A percentile compares a stretch with the other conserved stretches of the same genome.
phyloP scores from a whole-genome alignment of 2,329 filamentous ascomycete species.

The Alternaria longipes region DNA sequence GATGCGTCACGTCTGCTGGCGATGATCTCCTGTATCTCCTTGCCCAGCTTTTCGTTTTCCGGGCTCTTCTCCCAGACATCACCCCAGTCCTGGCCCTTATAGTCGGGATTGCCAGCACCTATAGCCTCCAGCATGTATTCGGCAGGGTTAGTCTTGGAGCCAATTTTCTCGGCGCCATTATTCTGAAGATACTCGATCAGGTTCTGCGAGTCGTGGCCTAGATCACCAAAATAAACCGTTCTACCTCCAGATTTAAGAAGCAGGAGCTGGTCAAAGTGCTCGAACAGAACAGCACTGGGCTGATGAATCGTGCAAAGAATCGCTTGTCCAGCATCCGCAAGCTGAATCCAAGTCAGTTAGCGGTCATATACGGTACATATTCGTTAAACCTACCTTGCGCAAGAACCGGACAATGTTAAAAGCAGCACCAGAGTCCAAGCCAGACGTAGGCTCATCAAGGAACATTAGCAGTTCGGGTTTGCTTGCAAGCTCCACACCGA shows the following conservation, averaged over 20 bases:
- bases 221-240: constrained; percentile 72
- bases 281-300: constrained; percentile 72
- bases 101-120: constrained; percentile 54
- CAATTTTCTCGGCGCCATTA: constrained; percentile 58
- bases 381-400: constrained; percentile 57
- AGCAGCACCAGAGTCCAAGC: constrained; percentile 74
- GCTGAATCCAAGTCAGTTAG: constrained; percentile 23
- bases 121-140: constrained; percentile 62
- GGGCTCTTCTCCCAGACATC: constrained; percentile 56
- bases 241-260: constrained; percentile 71
- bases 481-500: constrained; percentile 67
- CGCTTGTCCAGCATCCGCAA: constrained; percentile 72
- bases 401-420: constrained; percentile 72
- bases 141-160: constrained; percentile 60
- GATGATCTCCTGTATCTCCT: constrained; percentile 55
- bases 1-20: constrained; percentile 43
- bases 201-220: constrained; percentile 54
- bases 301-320: constrained; percentile 77
- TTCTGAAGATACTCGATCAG: constrained; percentile 61
- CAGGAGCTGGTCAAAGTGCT: constrained; percentile 72
- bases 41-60: constrained; percentile 49
- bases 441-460: constrained; percentile 80
- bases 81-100: constrained; percentile 57
- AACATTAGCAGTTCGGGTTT: constrained; percentile 79
- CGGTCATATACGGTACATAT: neutral